These are phyloP conservation scores for Cryphonectria carpinicola DNA, from an alignment of 2,329 filamentous ascomycete species.

Conservation along the genomic window DNA sequence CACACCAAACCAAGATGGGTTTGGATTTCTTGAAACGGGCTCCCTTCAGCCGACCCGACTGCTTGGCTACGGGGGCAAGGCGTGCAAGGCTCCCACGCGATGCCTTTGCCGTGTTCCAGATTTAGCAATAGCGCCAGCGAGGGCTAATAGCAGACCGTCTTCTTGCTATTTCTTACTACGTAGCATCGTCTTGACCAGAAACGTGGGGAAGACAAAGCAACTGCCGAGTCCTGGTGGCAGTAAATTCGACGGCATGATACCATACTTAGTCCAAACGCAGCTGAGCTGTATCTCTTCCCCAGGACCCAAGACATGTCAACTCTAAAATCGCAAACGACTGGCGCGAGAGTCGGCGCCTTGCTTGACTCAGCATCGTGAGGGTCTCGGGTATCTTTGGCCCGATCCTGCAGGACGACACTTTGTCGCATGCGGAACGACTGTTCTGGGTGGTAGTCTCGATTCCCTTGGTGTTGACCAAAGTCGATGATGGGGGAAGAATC, in stretches of 20 bases:
- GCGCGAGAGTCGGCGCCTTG: not conserved
- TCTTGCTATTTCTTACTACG: not conserved
- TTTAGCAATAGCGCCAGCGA: not conserved
- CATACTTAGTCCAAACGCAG: not conserved
- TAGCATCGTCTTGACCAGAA: not conserved
- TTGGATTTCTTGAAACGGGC: not conserved
- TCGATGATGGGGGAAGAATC: not conserved
- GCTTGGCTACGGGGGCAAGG: not conserved
- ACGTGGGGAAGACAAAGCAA: not conserved
- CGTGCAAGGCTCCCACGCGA: not conserved
- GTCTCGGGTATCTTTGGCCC: not conserved
- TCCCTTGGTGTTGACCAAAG: not conserved
- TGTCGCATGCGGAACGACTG: not conserved
- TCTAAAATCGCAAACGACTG: not conserved
- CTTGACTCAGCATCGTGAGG: not conserved
- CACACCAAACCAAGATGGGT: not conserved
- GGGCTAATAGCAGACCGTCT: no score
- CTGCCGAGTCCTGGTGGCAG: not conserved
- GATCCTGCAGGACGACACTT: not conserved
- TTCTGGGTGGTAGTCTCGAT: not conserved
- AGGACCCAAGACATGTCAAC: not conserved
- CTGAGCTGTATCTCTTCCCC: not conserved
- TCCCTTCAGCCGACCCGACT: not conserved
- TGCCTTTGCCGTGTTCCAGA: not conserved
- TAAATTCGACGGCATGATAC: not conserved